These are phyloP conservation scores for Neurospora terricola DNA, from an alignment of 495 filamentous ascomycete genomes.

Conservation along the genomic window DNA sequence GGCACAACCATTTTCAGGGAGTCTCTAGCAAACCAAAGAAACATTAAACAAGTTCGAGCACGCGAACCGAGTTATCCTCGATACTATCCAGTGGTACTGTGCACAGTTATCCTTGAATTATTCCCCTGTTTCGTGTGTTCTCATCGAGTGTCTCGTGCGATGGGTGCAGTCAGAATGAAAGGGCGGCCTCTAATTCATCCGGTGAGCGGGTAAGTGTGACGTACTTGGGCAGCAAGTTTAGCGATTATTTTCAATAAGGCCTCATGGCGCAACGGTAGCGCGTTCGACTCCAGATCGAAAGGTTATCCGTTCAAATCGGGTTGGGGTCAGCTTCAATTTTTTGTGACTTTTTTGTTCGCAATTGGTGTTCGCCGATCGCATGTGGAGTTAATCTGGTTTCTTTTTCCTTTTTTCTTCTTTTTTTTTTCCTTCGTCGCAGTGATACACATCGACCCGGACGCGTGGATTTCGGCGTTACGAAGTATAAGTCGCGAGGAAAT, in stretches of 20 bases:
- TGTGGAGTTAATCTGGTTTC: neutral
- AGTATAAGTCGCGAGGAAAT: neutral
- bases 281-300: neutral
- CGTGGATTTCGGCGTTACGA: neutral
- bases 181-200: neutral
- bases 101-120: neutral
- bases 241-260: neutral
- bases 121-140: neutral
- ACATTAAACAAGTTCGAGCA: neutral
- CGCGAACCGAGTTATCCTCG: neutral
- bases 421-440: neutral
- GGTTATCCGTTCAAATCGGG: neutral
- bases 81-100: neutral
- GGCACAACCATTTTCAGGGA: neutral
- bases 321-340: neutral
- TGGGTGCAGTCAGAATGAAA: neutral
- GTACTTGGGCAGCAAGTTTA: rapidly evolving
- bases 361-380: neutral
- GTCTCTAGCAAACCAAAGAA: neutral
- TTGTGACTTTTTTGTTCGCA: neutral
- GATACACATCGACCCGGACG: neutral
- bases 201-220: rapidly evolving
- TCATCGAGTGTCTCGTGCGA: neutral
- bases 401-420: neutral
- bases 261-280: neutral